Base-by-base conservation (phyloP, 371 early-diverging fungal species). In the Syncephalastrum racemosum region DNA sequence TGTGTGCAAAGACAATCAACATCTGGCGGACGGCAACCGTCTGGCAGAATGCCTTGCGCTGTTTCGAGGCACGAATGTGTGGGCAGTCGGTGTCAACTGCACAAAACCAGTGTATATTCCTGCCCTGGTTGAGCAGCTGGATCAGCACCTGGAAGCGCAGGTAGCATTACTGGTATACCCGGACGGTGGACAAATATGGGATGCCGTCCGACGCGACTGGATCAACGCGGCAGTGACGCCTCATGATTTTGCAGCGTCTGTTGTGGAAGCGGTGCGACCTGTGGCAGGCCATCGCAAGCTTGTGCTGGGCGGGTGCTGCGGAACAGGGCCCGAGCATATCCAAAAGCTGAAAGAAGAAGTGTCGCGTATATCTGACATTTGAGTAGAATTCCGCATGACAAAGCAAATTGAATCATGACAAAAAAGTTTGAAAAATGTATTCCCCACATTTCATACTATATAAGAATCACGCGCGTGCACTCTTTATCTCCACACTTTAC, bases 1-100 rank as follows among this genome's bases (percentile, higher is more conserved):
- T 54, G 70, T 77, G 15, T 80, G 73, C 61, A 62, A 52, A 50
- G 77, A 67, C 25, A 58, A 54, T 18, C 60, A 61, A 14, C 64
- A 60, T n/a, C 65, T 80, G 45, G 74, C 75, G 1, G 71, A 75
- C 43, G 82, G 82, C 1, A 69, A 68, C 18, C 41, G 54, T 6
- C 49, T 83, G 15, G 24, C 64, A 15, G 46, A 56, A 4, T 56
- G 66, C 45, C 20, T 75, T 7, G 45, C 31, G 20, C 25, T 52
- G 2, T 56, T 77, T 24, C 56, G 53, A 25, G 60, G 56, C 36
- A 19, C 66, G 16, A 10, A 48, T 3, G 56, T 86, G 3, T 68
- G 71, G 22, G 81, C 74, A 16, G 53, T 78, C 6, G 87, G 87
- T 8, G 60, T 84, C 43, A 86, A 86, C 56, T 86, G 87, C 60